Evolutionary conservation across 805 yeast genomes (phyloP), one percentile per base, ranked within the genome.

Genomic region (Nakazawaea anatomiae): DNA sequence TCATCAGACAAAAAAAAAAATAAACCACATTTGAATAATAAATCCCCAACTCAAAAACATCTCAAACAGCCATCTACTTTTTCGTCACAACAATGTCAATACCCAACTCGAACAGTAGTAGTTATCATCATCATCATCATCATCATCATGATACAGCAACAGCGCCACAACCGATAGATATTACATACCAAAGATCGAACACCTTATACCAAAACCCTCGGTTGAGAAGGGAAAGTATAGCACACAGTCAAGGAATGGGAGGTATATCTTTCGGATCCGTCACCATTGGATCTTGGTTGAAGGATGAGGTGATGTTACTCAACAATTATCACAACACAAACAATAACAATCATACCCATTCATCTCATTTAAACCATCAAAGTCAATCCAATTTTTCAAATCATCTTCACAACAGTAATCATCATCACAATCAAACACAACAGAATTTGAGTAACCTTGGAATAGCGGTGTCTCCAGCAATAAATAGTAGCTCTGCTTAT

Each of bases 181-280:
- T 71, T 14, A 59, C 67, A 28, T 67, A 68, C 42, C 64, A 67
- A 47, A 58, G 72, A 45, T 57, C 61, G 18, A 66, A 65, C 42
- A 65, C 72, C 55, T 58, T 75, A 60, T 55, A 76, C 60, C 69
- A 67, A 43, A 65, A 65, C 52, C 69, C 73, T n/a, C 67, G 82
- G 55, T 79, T 90, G 55, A 80, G 96, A 62, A 76, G 97, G 56
- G 98, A 92, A 60, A 83, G 91, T 52, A 82, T 94, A 52, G 97
- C 97, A 32, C 98, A 92, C 65, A 86, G 96, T 2, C 96, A 89
- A 65, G 98, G 98, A 9, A 88, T 94, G 85, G 98, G 98, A 42
- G 99, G 98, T 44, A 87, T 92, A 35, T 85, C 96, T 7, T 92
- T 97, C 97, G 98, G 98, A 27, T 90, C 96, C 3, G 82, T 91